Evolutionary conservation across 192 early-diverging fungal species (phyloP), one percentile per base, ranked within the genome.

Genomic region (Irineochytrium annulatum): DNA sequence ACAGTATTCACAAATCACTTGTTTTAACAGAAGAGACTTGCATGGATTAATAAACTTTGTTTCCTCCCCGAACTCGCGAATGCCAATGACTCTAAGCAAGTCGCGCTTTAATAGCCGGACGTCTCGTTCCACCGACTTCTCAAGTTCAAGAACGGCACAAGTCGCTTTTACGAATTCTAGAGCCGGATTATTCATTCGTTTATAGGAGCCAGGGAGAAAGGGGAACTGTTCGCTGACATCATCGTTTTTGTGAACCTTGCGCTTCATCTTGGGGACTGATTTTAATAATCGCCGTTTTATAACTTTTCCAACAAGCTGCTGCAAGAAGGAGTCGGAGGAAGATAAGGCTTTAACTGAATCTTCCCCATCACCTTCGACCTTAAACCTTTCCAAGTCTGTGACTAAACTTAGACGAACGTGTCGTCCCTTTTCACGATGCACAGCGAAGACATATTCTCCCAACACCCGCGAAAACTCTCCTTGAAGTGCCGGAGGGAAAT

Each of bases 1-100:
- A 69, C 96, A 98, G 56, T 85, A 89, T 53, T 84, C 82, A 70
- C 96, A 98, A 43, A 93, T 86, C 14, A 95, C 85, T 17, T 88
- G 89, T 3, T 81, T 70, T 14, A 98, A 60, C 16, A 86, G 74
- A 65, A 93, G 78, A 16, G 81, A 82, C 56, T 89, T 84, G 67
- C 91, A 94, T 0, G 94, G 92, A 56, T 92, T 91, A 45, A 73
- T 63, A 70, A 95, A 95, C 53, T 81, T 67, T 0, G 96, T 83
- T 37, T 88, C 81, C 1, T 75, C 59, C 3, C 80, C 80, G 69
- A 98, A 98, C 66, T 98, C 95, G 54, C 90, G 82, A 32, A 86
- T 59, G 5, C 81, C 83, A 8, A 95, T 79, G 52, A 91, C 45
- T 28, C 68, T 77, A 43, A 97, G 61, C 53, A 87, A 61, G 62